phyloP scores from a whole-genome alignment of 2,329 filamentous ascomycete species.

The Alternaria conjuncta region DNA sequence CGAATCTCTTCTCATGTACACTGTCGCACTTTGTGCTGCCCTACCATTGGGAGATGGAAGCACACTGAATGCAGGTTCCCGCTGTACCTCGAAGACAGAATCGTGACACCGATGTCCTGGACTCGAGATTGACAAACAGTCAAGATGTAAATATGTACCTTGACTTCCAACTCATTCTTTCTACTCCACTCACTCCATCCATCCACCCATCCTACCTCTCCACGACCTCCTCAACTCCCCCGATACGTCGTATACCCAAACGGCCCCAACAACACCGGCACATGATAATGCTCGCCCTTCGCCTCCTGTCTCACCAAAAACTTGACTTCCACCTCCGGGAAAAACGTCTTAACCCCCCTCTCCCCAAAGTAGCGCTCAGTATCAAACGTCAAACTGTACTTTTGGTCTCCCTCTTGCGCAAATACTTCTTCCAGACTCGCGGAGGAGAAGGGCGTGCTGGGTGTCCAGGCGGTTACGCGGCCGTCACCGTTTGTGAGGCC shows the following conservation, averaged over 20 bases:
- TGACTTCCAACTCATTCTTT: not conserved
- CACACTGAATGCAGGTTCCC: not conserved
- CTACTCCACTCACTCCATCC: too few relatives aligned
- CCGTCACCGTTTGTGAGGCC: slow-evolving; percentile 78
- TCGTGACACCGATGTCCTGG: not conserved
- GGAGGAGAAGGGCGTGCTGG: slow-evolving; percentile 53
- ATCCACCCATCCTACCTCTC: not conserved
- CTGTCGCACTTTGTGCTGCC: not conserved
- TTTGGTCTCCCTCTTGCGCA: slow-evolving; percentile 53
- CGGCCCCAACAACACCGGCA: slow-evolving; percentile 77
- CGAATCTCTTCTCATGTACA: not conserved
- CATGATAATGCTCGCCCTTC: slow-evolving; percentile 73
- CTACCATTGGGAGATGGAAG: not conserved
- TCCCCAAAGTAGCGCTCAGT: slow-evolving; percentile 73
- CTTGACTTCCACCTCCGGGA: slow-evolving; percentile 62
- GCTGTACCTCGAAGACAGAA: not conserved
- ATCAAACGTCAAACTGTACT: slow-evolving; percentile 76
- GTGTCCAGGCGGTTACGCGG: slow-evolving; percentile 72
- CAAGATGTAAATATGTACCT: not conserved
- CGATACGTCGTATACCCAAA: slow-evolving; percentile 85
- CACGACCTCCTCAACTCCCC: slow-evolving; percentile 57
- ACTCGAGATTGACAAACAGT: not conserved
- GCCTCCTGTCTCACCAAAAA: slow-evolving; percentile 57
- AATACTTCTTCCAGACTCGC: slow-evolving; percentile 49
- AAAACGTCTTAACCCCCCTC: slow-evolving; percentile 61